Evolutionary conservation across 345 rosid species (phyloP).

Genomic region (Moricandia arvensis): DNA sequence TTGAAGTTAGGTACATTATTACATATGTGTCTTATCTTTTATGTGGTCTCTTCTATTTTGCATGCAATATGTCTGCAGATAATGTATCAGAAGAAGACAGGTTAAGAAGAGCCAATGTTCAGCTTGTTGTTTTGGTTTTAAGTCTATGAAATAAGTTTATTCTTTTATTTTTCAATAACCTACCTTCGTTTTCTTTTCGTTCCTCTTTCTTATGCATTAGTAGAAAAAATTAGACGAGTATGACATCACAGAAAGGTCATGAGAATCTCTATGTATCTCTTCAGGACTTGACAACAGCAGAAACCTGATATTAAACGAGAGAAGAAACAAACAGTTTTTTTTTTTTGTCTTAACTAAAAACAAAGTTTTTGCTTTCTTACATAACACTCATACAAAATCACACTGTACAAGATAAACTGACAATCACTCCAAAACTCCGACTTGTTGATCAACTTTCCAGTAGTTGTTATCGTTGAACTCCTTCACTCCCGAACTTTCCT

Average conservation of each 20-base stretch:
- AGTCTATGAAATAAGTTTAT: constrained; percentile 8
- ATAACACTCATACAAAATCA: constrained; percentile 31
- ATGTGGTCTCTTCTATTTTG: constrained; percentile 10
- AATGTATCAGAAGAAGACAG: background rate
- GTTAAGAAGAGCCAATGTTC: constrained; percentile 19
- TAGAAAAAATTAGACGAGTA: too few relatives aligned
- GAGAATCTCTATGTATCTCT: too few relatives aligned
- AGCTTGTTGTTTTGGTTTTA: background rate
- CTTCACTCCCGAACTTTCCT: constrained; percentile 55
- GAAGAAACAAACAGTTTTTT: background rate
- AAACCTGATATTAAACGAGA: background rate
- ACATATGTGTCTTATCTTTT: constrained; percentile 19
- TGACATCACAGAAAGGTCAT: too few relatives aligned
- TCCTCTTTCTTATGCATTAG: too few relatives aligned
- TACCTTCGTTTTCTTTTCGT: too few relatives aligned
- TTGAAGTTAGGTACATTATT: constrained; percentile 6
- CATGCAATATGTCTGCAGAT: constrained; percentile 21
- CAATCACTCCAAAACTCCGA: constrained; percentile 68
- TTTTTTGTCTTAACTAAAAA: background rate
- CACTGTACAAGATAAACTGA: constrained; percentile 36
- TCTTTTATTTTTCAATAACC: constrained; percentile 19
- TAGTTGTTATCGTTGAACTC: constrained; percentile 93
- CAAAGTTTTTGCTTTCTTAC: background rate
- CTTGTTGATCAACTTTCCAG: constrained; percentile 95
- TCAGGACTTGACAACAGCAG: background rate